Evolutionary conservation across 1,284 basidiomycete species (phyloP).

Genomic region (Exsudoporus floridanus): DNA sequence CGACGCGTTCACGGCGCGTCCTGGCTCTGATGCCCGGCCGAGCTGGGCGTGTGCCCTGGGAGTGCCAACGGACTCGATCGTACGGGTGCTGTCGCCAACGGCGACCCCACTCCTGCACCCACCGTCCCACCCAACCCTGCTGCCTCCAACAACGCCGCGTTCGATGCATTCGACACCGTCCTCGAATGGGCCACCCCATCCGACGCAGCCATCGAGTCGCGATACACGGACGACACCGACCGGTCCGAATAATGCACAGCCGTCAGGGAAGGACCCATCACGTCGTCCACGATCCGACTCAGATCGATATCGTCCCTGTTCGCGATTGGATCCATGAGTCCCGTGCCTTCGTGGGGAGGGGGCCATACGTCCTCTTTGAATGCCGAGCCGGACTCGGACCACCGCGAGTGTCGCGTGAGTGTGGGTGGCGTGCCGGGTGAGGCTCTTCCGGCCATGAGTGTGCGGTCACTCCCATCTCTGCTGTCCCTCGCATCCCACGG

Average conservation of each 20-base stretch:
- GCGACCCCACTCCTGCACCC: no score
- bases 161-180: slow-evolving; percentile 21
- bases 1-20: neutral
- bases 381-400: slow-evolving; percentile 46
- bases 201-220: slow-evolving; percentile 5
- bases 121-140: slow-evolving; percentile 15
- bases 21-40: neutral
- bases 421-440: neutral
- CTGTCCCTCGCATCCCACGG: slow-evolving; percentile 16
- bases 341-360: slow-evolving; percentile 41
- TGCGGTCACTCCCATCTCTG: neutral
- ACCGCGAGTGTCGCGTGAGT: neutral
- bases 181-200: slow-evolving; percentile 16
- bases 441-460: neutral
- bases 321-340: slow-evolving; percentile 45
- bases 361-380: slow-evolving; percentile 55
- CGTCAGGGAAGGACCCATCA: slow-evolving; percentile 45
- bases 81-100: neutral
- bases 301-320: slow-evolving; percentile 34
- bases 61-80: slow-evolving; percentile 26
- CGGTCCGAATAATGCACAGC: slow-evolving; percentile 21
- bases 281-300: slow-evolving; percentile 47
- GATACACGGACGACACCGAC: slow-evolving; percentile 27
- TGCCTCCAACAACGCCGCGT: slow-evolving; percentile 24
- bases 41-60: neutral